Base-by-base conservation (phyloP, 202 grass and related monocot genomes). In the Musa balbisiana region DNA sequence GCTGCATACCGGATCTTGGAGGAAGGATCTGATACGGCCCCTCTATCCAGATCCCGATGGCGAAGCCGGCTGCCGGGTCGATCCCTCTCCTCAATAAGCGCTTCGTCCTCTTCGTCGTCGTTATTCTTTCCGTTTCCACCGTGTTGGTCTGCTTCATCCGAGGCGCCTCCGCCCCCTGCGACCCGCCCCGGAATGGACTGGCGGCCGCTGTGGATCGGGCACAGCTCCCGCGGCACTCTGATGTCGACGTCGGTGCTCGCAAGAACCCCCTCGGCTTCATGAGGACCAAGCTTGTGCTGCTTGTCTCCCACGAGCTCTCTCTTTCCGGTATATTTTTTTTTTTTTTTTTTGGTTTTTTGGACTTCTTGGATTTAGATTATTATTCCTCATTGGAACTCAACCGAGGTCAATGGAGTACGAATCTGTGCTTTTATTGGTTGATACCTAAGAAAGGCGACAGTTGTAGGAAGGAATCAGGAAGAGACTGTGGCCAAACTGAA, bases 291-390 rank as follows among this genome's bases (percentile, higher is more conserved):
- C 62, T 93, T 56, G 88, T 93, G 59, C 88, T 98, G 16, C 88
- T 98, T 29, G 88, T 93, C 62, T 93, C 94, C 14, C 94, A 98
- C 51, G 91, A 98, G 76, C 94, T 98, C 64, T 93, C 94, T 53
- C 94, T 98, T 59, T 98, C 94, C 2, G 94, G 94, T 93, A 86
- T 19, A 58, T 70, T 9, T 64, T 83, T 26, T 64, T 17, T 70
- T 77, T 3, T 76, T 53, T 24, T 69, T 51, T 56, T 59, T 68
- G 24, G 10, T 33, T 29, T 43, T 20, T 2, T 16, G 11, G 52
- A 66, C 21, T 8, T 69, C 11, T 77, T 49, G 33, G 33, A 43
- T 43, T 43, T 43, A 43, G 33, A 43, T 43, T 43, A 43, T 43
- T 43, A 0, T 43, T 43, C 33, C 33, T 43, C 33, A 0, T 43